These are phyloP conservation scores for Metarhizium brunneum DNA, from an alignment of 2,329 filamentous ascomycete genomes.

Conservation along the genomic window DNA sequence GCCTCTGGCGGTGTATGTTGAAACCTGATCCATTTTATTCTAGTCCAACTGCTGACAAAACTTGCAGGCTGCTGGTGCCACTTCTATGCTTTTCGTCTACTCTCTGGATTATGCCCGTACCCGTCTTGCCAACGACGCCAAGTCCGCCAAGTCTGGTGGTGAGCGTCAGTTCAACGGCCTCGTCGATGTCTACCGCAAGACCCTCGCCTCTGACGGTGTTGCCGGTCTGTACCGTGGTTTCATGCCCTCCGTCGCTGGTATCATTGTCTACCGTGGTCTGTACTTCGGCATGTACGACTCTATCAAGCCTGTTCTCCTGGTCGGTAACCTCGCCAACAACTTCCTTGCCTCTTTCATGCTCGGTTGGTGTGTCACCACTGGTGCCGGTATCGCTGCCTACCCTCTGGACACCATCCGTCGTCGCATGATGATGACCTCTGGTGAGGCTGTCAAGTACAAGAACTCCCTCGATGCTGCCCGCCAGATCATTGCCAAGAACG, in stretches of 20 bases:
- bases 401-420: conserved; percentile 99
- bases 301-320: conserved; percentile 96
- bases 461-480: conserved; percentile 87
- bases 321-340: conserved; percentile 88
- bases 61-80: conserved; percentile 84
- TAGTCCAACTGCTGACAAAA: conserved; percentile 6
- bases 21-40: conserved; percentile 5
- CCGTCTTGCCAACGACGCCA: conserved; percentile 99
- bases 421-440: conserved; percentile 99
- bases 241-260: conserved; percentile 98
- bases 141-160: conserved; percentile 94
- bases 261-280: conserved; percentile 99
- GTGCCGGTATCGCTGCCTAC: conserved; percentile 99
- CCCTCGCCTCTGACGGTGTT: conserved; percentile 95
- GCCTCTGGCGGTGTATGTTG: conserved; percentile 94
- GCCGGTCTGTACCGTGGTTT: conserved; percentile 99
- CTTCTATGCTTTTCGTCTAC: conserved; percentile 99
- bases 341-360: conserved; percentile 99
- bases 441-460: conserved; percentile 99
- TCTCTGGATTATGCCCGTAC: conserved; percentile 99
- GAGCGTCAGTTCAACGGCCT: conserved; percentile 99
- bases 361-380: conserved; percentile 98
- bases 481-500: conserved; percentile 97
- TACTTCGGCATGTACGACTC: conserved; percentile 99
- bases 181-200: conserved; percentile 99